Evolutionary conservation across 1,139 yeast genomes (phyloP).

Genomic region (Candida frijolesensis): DNA sequence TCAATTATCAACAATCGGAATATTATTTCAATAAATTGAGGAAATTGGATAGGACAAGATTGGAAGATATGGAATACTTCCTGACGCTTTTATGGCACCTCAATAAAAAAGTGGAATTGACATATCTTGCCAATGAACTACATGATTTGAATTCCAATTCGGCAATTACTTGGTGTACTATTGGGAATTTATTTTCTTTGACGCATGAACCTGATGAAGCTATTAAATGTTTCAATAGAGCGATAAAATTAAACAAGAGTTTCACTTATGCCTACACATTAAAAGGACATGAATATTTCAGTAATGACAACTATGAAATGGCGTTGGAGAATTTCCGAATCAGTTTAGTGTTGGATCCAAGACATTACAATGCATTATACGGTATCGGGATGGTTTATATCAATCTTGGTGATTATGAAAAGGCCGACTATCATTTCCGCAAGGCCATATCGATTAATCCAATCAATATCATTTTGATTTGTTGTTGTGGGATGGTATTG

Average conservation of each 20-base stretch:
- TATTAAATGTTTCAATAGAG: slow-evolving; percentile 80
- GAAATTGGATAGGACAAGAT: slow-evolving; percentile 72
- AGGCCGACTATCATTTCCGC: slow-evolving; percentile 85
- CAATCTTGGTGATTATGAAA: slow-evolving; percentile 79
- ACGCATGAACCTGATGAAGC: slow-evolving; percentile 90
- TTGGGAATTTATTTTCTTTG: slow-evolving; percentile 87
- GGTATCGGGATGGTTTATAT: slow-evolving; percentile 95
- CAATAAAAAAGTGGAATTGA: slow-evolving; percentile 77
- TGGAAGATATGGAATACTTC: slow-evolving; percentile 87
- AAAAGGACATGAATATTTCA: slow-evolving; percentile 89
- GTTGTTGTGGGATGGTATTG: slow-evolving; percentile 93
- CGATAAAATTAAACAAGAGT: slow-evolving; percentile 67
- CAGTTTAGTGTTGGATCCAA: slow-evolving; percentile 74
- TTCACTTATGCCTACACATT: slow-evolving; percentile 90
- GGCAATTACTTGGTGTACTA: slow-evolving; percentile 89
- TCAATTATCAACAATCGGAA: slow-evolving; percentile 79
- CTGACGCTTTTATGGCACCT: slow-evolving; percentile 94
- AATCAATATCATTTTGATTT: slow-evolving; percentile 81
- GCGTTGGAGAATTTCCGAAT: slow-evolving; percentile 83
- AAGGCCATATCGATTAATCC: slow-evolving; percentile 91
- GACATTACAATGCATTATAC: slow-evolving; percentile 93
- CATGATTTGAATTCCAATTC: slow-evolving; percentile 64
- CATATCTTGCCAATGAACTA: slow-evolving; percentile 80
- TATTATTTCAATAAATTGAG: slow-evolving; percentile 64
- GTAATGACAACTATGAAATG: slow-evolving; percentile 87